phyloP scores from a whole-genome alignment of 2,329 filamentous ascomycete genomes.

The Colletotrichum eremochloae region DNA sequence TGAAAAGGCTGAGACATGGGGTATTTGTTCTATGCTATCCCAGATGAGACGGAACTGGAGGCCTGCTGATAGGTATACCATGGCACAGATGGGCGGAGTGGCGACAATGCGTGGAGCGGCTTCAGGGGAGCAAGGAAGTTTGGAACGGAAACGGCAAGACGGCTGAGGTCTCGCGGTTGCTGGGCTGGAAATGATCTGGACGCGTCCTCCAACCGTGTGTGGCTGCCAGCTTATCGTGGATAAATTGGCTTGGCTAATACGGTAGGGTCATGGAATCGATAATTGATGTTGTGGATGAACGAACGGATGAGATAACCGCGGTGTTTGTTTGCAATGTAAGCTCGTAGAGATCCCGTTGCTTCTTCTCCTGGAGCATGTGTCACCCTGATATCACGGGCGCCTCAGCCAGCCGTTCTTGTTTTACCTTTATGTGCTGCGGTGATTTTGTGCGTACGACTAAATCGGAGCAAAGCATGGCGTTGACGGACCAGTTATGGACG shows the following conservation, averaged over 20 bases:
- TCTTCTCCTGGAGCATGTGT: slow-evolving; percentile 29
- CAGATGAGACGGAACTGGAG: neutral
- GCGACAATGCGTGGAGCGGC: neutral
- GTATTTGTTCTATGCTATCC: neutral
- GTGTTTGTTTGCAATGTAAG: neutral
- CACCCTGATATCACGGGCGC: slow-evolving; percentile 21
- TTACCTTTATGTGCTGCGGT: neutral
- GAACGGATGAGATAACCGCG: neutral
- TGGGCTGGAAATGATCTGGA: neutral
- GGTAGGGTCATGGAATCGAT: neutral
- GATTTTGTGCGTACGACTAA: neutral
- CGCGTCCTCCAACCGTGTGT: neutral
- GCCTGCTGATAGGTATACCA: slow-evolving; percentile 1
- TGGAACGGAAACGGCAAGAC: neutral
- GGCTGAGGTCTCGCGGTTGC: neutral
- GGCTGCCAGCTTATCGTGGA: neutral
- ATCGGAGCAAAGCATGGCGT: neutral
- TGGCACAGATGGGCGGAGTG: neutral
- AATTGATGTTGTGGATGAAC: neutral
- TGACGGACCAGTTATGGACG: slow-evolving; percentile 4
- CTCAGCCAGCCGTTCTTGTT: slow-evolving; percentile 16
- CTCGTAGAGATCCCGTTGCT: neutral
- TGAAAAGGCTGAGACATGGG: slow-evolving; percentile 8
- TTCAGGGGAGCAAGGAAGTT: slow-evolving; percentile 1
- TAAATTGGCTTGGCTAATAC: neutral